These are phyloP conservation scores for Wickerhamiella pararugosa DNA, from an alignment of 1,139 yeast species.

Conservation along the genomic window DNA sequence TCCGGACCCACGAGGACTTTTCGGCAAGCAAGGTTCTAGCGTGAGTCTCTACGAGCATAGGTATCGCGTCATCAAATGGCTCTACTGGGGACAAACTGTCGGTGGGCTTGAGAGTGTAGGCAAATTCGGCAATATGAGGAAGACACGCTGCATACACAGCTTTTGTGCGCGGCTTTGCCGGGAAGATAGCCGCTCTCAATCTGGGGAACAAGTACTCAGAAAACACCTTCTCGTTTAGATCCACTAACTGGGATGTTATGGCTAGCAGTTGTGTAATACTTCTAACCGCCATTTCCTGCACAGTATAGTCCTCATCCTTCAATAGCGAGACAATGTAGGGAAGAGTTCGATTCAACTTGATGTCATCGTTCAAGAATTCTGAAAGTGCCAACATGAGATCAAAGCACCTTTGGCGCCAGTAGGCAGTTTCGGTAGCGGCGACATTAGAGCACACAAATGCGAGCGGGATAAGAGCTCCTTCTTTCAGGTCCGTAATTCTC, in stretches of 20 bases:
- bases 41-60: conserved; percentile 47
- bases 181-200: conserved; percentile 33
- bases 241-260: conserved; percentile 53
- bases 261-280: conserved; percentile 38
- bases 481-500: background rate
- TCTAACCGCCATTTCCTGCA: conserved; percentile 34
- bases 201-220: conserved; percentile 75
- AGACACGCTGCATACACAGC: conserved; percentile 58
- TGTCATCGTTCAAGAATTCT: conserved; percentile 66
- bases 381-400: conserved; percentile 64
- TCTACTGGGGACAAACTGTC: conserved; percentile 4
- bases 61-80: conserved; percentile 7
- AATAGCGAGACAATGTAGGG: conserved; percentile 56
- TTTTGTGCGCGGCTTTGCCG: conserved; percentile 33
- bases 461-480: conserved; percentile 46
- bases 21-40: conserved; percentile 59
- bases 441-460: conserved; percentile 49
- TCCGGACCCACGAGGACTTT: conserved; percentile 45
- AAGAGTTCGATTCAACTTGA: conserved; percentile 68
- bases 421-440: conserved; percentile 47
- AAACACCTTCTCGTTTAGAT: conserved; percentile 60
- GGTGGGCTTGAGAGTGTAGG: background rate
- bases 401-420: conserved; percentile 53
- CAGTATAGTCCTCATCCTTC: conserved; percentile 40
- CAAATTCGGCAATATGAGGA: conserved; percentile 27